These are phyloP conservation scores for Stephanocyclus meneghinianus DNA, from an alignment of 352 stramenopile species.

Conservation along the genomic window DNA sequence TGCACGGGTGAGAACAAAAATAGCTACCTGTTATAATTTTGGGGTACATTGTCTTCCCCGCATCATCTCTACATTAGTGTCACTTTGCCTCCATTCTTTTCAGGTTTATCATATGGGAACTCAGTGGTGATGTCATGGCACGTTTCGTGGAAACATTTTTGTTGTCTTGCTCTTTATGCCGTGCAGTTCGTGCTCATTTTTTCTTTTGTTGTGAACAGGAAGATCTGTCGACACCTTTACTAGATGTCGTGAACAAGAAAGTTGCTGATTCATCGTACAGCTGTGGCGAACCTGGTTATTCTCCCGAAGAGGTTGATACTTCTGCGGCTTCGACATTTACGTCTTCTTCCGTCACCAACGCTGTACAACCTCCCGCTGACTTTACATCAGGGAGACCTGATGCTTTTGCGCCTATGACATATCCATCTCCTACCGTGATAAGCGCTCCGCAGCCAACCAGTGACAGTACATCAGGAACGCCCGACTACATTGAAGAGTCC, in stretches of 20 bases:
- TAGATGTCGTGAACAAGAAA: slow-evolving; percentile 51
- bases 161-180: too few species aligned
- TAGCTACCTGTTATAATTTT: too few species aligned
- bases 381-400: background rate
- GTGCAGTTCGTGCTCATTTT: too few species aligned
- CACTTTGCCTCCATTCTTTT: too few species aligned
- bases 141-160: too few species aligned
- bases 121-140: slow-evolving; percentile 46
- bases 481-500: background rate
- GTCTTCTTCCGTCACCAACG: background rate
- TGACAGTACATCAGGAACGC: background rate
- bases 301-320: slow-evolving; percentile 18
- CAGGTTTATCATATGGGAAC: slow-evolving; percentile 44
- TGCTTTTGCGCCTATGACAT: background rate
- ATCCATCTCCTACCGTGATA: background rate
- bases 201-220: slow-evolving; percentile 30
- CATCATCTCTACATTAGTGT: too few species aligned
- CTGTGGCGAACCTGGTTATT: slow-evolving; percentile 45
- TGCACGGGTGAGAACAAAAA: slow-evolving; percentile 14
- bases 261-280: slow-evolving; percentile 39
- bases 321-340: background rate
- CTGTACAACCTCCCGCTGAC: background rate
- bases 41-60: too few species aligned
- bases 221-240: slow-evolving; percentile 51
- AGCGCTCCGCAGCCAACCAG: background rate